A percentile compares a stretch with the other conserved stretches of the same genome.
Conservation (phyloP, 2,329 filamentous ascomycete genomes). For the Fusarium abutilonis region DNA sequence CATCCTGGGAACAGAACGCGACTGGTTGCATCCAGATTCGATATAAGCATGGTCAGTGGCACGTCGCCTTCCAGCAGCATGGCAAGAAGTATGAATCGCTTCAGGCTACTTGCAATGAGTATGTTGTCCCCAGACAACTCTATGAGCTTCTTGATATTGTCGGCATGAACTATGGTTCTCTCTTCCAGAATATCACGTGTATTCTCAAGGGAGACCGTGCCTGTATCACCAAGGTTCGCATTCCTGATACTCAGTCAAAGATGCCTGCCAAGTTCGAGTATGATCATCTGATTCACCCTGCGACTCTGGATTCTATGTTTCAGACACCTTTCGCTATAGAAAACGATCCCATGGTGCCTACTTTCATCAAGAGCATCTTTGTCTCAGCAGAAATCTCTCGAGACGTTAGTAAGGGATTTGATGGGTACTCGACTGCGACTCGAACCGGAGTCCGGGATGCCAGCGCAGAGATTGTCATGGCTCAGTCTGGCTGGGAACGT, state of each 20-base stretch:
- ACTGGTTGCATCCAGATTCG: conserved; percentile 48
- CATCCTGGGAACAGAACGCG: conserved; percentile 57
- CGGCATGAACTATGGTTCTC: conserved; percentile 62
- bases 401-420: conserved; percentile 50
- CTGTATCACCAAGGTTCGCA: conserved; percentile 53
- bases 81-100: conserved; percentile 40
- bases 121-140: conserved; percentile 55
- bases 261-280: conserved; percentile 66
- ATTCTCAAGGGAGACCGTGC: conserved; percentile 46
- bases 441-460: conserved; percentile 52
- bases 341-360: conserved; percentile 60
- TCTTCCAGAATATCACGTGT: conserved; percentile 60
- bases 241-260: conserved; percentile 60
- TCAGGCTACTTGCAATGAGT: conserved; percentile 46
- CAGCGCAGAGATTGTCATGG: conserved; percentile 57
- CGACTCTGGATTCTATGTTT: conserved; percentile 66
- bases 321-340: conserved; percentile 61
- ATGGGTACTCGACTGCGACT: conserved; percentile 54
- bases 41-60: conserved; percentile 37
- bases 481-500: conserved; percentile 46
- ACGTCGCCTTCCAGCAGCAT: conserved; percentile 34
- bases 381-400: conserved; percentile 54
- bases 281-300: conserved; percentile 65
- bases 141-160: conserved; percentile 62
- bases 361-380: conserved; percentile 57